phyloP scores from a whole-genome alignment of 352 stramenopile species.

The Lagenidium sp. region DNA sequence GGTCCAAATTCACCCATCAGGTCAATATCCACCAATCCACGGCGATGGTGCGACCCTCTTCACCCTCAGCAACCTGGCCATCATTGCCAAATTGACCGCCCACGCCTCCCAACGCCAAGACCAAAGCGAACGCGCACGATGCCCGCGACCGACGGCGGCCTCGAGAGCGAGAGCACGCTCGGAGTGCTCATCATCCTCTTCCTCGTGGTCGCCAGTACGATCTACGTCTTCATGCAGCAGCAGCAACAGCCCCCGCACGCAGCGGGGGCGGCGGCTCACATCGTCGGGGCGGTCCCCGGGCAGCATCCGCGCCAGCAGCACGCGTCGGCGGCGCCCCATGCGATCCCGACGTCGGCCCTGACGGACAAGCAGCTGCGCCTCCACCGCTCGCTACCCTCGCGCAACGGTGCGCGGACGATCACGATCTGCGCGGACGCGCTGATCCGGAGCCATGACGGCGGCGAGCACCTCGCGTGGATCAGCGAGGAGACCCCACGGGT shows the following conservation, averaged over 20 bases:
- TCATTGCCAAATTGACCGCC: no score
- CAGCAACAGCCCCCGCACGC: constrained; percentile 19
- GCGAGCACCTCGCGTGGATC: constrained; percentile 27
- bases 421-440: constrained; percentile 58
- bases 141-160: no score
- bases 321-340: constrained; percentile 10
- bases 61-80: no score
- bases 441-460: constrained; percentile 20
- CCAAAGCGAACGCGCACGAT: no score
- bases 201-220: constrained; percentile 58
- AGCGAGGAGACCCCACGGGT: constrained; percentile 30
- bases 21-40: no score
- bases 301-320: neutral
- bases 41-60: no score
- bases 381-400: constrained; percentile 46
- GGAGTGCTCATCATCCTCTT: constrained; percentile 63
- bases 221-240: constrained; percentile 69
- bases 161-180: constrained; percentile 62
- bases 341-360: constrained; percentile 27
- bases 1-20: constrained; percentile 4
- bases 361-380: constrained; percentile 43
- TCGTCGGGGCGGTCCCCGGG: no score
- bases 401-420: constrained; percentile 49
- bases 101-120: no score
- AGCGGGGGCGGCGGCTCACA: neutral